phyloP scores from a whole-genome alignment of 176 grass and related monocot species.

The Dendrocalamus sinicus region DNA sequence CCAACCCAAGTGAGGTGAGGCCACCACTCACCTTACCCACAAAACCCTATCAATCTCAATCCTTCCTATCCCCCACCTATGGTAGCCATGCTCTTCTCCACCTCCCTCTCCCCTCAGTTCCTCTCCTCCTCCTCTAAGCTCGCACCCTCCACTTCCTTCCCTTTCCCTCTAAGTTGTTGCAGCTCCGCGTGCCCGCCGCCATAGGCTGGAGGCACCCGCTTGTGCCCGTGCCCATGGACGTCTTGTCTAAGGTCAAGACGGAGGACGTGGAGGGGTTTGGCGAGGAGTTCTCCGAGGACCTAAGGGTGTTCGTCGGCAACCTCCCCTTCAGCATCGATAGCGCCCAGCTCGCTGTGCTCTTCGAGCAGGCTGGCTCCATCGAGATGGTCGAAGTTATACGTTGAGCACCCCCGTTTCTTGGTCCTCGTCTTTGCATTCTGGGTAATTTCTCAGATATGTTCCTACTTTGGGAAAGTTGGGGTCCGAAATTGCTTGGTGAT shows the following conservation, averaged over 20 bases:
- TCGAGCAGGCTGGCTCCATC: constrained; percentile 78
- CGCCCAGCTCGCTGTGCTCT: constrained; percentile 83
- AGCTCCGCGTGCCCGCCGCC: constrained; percentile 20
- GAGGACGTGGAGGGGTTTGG: constrained; percentile 54
- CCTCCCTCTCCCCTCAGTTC: constrained; percentile 35
- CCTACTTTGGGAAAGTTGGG: background rate
- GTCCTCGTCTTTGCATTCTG: background rate
- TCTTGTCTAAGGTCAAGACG: constrained; percentile 56
- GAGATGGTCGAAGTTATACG: constrained; percentile 86
- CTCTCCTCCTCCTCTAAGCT: constrained; percentile 34
- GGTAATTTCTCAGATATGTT: background rate
- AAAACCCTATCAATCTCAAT: constrained; percentile 43
- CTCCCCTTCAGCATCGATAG: constrained; percentile 92
- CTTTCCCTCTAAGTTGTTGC: constrained; percentile 21
- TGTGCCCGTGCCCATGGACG: constrained; percentile 50
- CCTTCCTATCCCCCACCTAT: background rate
- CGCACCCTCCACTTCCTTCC: constrained; percentile 9
- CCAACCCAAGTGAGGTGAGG: too few species aligned
- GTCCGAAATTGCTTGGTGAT: background rate
- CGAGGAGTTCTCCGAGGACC: constrained; percentile 52
- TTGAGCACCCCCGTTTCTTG: background rate
- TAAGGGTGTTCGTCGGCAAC: constrained; percentile 92
- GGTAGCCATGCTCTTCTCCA: constrained; percentile 49
- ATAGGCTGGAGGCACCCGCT: constrained; percentile 37
- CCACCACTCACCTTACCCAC: constrained; percentile 50